Percentiles rank a stretch among this genome's conserved stretches.
These are phyloP conservation scores for Sporothrix inflata DNA, from an alignment of 2,329 filamentous ascomycete genomes.

Conservation along the genomic window DNA sequence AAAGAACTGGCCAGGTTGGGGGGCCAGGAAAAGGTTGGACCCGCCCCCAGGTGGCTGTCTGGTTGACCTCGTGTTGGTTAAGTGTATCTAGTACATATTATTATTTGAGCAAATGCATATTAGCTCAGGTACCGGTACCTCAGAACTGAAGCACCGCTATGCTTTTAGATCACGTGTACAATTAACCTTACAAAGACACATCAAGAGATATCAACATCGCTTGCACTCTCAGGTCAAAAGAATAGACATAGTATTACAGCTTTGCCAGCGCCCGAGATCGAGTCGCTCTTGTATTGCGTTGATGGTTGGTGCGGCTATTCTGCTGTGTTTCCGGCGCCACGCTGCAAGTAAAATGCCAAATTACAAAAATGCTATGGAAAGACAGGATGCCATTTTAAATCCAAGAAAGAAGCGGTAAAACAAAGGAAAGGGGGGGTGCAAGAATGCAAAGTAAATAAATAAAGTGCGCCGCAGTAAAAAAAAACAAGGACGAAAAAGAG, in stretches of 20 bases:
- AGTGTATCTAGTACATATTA: neutral
- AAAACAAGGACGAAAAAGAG: conserved; percentile 4
- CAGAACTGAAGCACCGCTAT: neutral
- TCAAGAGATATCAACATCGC: neutral
- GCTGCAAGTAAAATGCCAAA: conserved; percentile 31
- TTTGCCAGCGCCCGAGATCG: neutral
- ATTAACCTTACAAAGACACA: too few relatives aligned
- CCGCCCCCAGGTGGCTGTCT: neutral
- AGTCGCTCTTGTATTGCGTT: conserved; percentile 12
- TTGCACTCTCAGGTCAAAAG: neutral
- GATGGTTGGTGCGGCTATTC: conserved; percentile 23
- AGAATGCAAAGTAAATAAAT: neutral
- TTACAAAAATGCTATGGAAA: conserved; percentile 28
- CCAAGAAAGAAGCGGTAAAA: conserved; percentile 16
- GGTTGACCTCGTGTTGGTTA: neutral
- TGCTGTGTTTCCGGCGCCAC: conserved; percentile 32
- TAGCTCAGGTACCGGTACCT: neutral
- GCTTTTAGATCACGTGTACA: neutral
- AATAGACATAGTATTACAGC: neutral
- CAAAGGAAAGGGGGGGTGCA: neutral
- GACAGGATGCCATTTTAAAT: conserved; percentile 19
- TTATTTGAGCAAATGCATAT: accelerated
- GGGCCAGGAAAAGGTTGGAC: conserved; percentile 16
- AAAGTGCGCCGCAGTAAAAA: neutral
- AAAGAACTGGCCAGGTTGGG: neutral